A percentile compares a stretch with the other conserved stretches of the same genome.
These are phyloP conservation scores for Phyllosticta paracitricarpa DNA, from an alignment of 2,329 filamentous ascomycete genomes.

Conservation along the genomic window DNA sequence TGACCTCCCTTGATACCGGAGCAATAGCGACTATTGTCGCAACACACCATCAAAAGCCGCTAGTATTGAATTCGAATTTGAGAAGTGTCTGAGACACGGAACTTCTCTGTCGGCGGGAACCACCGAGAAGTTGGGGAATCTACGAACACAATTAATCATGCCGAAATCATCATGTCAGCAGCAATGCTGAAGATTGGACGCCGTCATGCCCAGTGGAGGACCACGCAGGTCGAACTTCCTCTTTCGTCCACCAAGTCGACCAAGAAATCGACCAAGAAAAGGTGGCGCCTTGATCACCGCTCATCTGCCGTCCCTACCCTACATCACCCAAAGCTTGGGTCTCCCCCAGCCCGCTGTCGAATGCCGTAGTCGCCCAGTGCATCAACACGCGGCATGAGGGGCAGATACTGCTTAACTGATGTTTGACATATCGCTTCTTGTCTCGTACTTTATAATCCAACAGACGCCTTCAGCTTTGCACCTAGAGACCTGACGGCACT, in stretches of 20 bases:
- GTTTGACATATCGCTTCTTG: neutral
- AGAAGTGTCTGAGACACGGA: too few species aligned
- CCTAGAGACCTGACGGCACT: neutral
- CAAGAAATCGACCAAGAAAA: neutral
- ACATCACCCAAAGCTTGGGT: neutral
- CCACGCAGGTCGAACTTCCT: neutral
- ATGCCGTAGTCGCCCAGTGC: neutral
- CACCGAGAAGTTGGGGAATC: too few species aligned
- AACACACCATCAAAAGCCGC: too few species aligned
- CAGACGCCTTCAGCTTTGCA: neutral
- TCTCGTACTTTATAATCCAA: neutral
- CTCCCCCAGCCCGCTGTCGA: neutral
- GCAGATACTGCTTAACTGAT: neutral
- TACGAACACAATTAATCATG: too few species aligned
- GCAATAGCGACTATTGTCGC: too few species aligned
- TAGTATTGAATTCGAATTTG: too few species aligned
- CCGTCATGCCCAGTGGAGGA: neutral
- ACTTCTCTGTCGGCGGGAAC: too few species aligned
- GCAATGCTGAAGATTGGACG: neutral
- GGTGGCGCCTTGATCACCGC: neutral
- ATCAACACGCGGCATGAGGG: neutral
- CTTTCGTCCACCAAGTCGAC: neutral
- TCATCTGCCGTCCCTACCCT: neutral
- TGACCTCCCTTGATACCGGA: too few species aligned
- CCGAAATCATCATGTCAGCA: neutral